Percentiles rank a stretch among this genome's conserved stretches.
phyloP scores from a whole-genome alignment of 176 grass and related monocot species.

The Areca catechu region DNA sequence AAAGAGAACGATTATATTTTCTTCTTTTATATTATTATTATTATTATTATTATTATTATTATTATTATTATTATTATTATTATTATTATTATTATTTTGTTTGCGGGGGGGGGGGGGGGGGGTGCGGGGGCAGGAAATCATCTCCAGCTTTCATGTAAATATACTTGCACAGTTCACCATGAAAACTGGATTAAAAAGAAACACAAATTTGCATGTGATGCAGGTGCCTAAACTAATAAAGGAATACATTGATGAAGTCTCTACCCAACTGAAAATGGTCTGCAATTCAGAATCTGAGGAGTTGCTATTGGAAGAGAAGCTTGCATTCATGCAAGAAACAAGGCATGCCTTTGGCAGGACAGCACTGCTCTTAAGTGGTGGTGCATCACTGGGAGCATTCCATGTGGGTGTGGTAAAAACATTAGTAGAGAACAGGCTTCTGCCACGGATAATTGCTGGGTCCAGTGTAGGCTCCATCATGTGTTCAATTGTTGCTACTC shows the following conservation, averaged over 20 bases:
- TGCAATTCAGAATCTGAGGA: conserved; percentile 86
- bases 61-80: no score
- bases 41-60: no score
- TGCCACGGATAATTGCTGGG: conserved; percentile 84
- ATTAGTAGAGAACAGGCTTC: conserved; percentile 66
- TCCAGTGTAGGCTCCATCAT: conserved; percentile 85
- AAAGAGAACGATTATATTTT: no score
- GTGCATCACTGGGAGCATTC: conserved; percentile 79
- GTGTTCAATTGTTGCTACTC: conserved; percentile 70
- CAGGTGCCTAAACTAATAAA: conserved; percentile 91
- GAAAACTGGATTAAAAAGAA: no score
- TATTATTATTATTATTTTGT: no score
- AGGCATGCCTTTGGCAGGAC: conserved; percentile 89
- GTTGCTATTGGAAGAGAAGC: conserved; percentile 72
- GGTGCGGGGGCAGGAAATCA: no score
- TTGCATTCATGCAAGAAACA: conserved; percentile 94
- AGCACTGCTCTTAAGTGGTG: conserved; percentile 75
- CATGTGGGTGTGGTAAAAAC: conserved; percentile 87
- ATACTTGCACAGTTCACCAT: no score
- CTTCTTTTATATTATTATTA: no score
- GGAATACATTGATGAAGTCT: conserved; percentile 92
- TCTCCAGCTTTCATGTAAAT: no score
- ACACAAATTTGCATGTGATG: no score
- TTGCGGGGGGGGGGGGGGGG: no score
- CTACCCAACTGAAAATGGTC: conserved; percentile 84